Base-by-base conservation (phyloP, 148 eudicot species). In the Rhododendron vialii region DNA sequence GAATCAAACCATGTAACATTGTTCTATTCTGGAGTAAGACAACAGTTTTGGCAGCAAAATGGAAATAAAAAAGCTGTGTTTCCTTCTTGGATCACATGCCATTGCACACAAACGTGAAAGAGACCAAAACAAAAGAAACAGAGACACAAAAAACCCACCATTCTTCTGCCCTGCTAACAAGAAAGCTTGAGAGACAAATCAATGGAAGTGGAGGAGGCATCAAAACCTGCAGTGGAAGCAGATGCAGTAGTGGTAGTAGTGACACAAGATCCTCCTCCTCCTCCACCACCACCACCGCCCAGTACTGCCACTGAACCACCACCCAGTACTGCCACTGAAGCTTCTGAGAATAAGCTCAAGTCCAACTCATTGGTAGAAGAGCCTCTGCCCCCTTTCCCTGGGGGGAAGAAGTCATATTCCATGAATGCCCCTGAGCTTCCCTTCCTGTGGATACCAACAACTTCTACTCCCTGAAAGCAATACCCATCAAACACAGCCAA, bases 121-220 rank as follows among this genome's bases (percentile, higher is more conserved):
- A 71, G 81, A 83, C 82, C 3, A 69, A 69, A 69, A 67, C 86
- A 51, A 3, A 86, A 82, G 33, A 26, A 69, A 74, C 82, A 53
- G 59, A 53, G 20, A 15, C 59, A 55, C 22, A 15, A 17, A 43
- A 86, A 78, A 35, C 82, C 79, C 4, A 35, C 45, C 18, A 67
- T 65, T 67, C 77, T 36, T 28, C 41, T 61, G 30, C 71, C 75
- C 78, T 14, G 51, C 86, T 87, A 88, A 67, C 79, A 84, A 74
- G 85, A 91, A 84, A 94, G 96, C 91, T 92, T 94, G 59, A 94
- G 92, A 59, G 96, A 93, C 91, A 94, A 88, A 88, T 94, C 96
- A 92, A 94, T 86, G n/a, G 87, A 89, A 85, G 55, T 73, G 47
- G 90, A 80, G 45, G 85, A 80, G 59, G 85, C 28, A 80, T 80